Base-by-base conservation (phyloP, 441 rosid species). In the Melastoma candidum region DNA sequence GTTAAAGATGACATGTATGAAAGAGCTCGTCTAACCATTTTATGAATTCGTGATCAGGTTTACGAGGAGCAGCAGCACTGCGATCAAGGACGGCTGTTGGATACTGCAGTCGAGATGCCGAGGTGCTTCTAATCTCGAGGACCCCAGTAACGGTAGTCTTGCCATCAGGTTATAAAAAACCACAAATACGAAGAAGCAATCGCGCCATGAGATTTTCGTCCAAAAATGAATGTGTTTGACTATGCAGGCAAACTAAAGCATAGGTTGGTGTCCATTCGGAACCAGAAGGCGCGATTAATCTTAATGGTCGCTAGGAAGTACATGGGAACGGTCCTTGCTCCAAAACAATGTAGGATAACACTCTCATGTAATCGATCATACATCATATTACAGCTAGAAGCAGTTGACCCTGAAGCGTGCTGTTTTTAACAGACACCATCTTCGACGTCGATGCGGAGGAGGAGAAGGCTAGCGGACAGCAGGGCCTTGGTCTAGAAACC, bases 11-110 rank as follows among this genome's bases (percentile, higher is more conserved):
- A 17, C 22, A 17, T 17, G 22, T 17, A 17, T 17, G 22, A 17
- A 17, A 17, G 22, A 17, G 22, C 22, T 17, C 1, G 1, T 17
- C 22, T 17, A 17, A 17, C 22, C 22, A 0, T 17, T 17, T 17
- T 17, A 17, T 17, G 22, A 17, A 17, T 17, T 17, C 22, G 22
- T 17, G 22, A 17, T 17, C 22, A 17, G 22, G 22, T 48, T 44
- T 62, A 44, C 43, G 66, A 54, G 66, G 66, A 62, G 66, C 60
- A 7, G 49, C 66, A 43, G 56, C 51, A 2, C 66, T 62, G 17
- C 14, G 66, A 54, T 62, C 66, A 48, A 62, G 66, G 45, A 48
- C 49, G 12, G 44, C 56, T 3, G 32, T 12, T 2, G 48, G 29
- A 26, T 26, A 36, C 24, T 49, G 56, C 22, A 22, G 2, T 45